A percentile compares a stretch with the other conserved stretches of the same genome.
Conservation (phyloP, 2,329 filamentous ascomycete genomes). For the Myriosclerotinia curreyana region DNA sequence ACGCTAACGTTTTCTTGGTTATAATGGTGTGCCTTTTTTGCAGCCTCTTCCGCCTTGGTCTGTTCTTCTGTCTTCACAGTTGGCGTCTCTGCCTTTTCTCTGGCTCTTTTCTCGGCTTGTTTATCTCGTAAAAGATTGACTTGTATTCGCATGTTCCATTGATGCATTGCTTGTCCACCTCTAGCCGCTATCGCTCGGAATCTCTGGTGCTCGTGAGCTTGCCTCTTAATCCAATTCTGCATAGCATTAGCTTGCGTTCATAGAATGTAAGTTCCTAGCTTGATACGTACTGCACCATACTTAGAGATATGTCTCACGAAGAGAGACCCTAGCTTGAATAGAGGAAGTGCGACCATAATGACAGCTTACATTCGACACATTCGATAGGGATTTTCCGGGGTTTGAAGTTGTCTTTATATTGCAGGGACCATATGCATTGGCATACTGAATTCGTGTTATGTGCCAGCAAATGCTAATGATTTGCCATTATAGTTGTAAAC, state of each 20-base stretch:
- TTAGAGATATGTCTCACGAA: conserved; percentile 66
- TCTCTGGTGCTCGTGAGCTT: conserved; percentile 61
- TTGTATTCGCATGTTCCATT: conserved; percentile 63
- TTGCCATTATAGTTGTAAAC: not conserved
- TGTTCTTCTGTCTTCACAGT: conserved; percentile 64
- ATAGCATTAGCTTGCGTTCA: conserved; percentile 23
- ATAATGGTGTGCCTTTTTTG: conserved; percentile 39
- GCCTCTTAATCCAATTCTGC: conserved; percentile 63
- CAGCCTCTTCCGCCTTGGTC: conserved; percentile 51
- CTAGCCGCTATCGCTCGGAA: conserved; percentile 60
- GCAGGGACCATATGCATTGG: not conserved
- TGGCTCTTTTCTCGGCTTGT: conserved; percentile 56
- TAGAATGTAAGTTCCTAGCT: not conserved
- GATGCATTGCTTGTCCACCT: conserved; percentile 63
- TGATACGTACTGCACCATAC: conserved; percentile 60
- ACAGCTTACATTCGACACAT: not conserved
- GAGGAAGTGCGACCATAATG: conserved; percentile 60
- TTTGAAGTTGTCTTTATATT: not conserved
- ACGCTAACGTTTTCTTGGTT: conserved; percentile 47
- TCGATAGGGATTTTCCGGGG: not conserved
- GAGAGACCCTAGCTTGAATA: conserved; percentile 64
- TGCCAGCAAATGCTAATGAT: not conserved
- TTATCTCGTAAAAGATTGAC: conserved; percentile 58
- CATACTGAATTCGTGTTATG: not conserved
- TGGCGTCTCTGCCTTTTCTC: conserved; percentile 60